Evolutionary conservation across 345 rosid species (phyloP).

Genomic region (Lumnitzera racemosa): DNA sequence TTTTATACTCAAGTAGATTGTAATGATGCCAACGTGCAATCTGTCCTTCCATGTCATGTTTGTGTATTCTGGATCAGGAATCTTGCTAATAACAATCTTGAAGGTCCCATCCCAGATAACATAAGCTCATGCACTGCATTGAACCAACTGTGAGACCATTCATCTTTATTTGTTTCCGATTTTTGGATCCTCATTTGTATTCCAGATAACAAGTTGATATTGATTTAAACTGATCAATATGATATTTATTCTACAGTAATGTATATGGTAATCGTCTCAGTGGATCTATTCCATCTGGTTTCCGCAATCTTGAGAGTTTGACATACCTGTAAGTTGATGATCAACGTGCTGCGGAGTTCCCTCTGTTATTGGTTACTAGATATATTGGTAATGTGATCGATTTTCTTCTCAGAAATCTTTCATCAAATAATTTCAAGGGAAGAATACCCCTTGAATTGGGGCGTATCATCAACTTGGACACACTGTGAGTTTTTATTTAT

Average conservation of each 20-base stretch:
- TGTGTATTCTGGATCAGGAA: constrained; percentile 37
- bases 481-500: constrained; percentile 34
- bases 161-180: not conserved
- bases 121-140: constrained; percentile 83
- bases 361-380: not conserved
- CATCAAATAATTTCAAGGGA: constrained; percentile 68
- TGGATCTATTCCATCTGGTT: constrained; percentile 75
- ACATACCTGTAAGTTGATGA: constrained; percentile 66
- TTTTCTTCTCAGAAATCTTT: constrained; percentile 53
- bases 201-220: not conserved
- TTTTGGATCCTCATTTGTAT: not conserved
- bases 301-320: constrained; percentile 68
- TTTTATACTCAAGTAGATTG: not conserved
- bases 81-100: constrained; percentile 76
- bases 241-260: constrained; percentile 34
- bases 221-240: too few relatives aligned
- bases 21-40: not conserved
- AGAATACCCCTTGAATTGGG: constrained; percentile 71
- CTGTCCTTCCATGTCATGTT: not conserved
- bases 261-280: constrained; percentile 73
- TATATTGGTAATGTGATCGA: not conserved
- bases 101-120: constrained; percentile 78
- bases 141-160: constrained; percentile 61
- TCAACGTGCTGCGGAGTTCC: not conserved
- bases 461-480: constrained; percentile 77